phyloP scores from a whole-genome alignment of 805 yeast genomes.

The Zygoascus ofunaensis region DNA sequence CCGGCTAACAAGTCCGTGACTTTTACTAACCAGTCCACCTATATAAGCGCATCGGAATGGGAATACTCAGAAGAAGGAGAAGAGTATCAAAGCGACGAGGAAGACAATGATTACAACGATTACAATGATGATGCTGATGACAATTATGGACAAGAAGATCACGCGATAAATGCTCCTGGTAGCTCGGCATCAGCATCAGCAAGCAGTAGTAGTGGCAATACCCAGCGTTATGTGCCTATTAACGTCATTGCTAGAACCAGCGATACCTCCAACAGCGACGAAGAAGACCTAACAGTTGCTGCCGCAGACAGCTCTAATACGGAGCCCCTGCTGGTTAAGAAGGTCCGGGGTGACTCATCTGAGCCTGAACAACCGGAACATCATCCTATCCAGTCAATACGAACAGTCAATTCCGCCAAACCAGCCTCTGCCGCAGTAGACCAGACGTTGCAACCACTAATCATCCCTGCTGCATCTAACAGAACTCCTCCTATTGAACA shows the following conservation, averaged over 20 bases:
- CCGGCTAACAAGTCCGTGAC: conserved; percentile 10
- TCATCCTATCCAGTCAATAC: neutral
- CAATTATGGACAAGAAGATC: too few relatives aligned
- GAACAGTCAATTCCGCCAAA: neutral
- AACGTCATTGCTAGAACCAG: neutral
- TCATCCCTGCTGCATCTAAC: neutral
- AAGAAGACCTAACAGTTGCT: neutral
- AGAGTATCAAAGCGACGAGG: conserved; percentile 14
- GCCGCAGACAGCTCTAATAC: neutral
- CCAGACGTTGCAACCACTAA: too few relatives aligned
- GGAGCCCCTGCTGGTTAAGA: conserved; percentile 4
- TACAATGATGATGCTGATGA: conserved; percentile 7
- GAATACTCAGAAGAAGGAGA: conserved; percentile 20
- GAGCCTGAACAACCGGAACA: neutral
- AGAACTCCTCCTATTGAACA: neutral
- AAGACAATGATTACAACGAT: conserved; percentile 7
- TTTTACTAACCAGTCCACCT: conserved; percentile 14
- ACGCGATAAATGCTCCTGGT: too few relatives aligned
- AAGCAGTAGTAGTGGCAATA: too few relatives aligned
- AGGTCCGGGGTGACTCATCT: conserved; percentile 2
- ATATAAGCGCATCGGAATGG: conserved; percentile 23
- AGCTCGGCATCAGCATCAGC: too few relatives aligned
- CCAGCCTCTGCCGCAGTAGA: neutral
- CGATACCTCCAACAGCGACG: neutral
- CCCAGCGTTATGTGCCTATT: neutral